Base-by-base conservation (phyloP, 331 rosid genomes). In the Malus hybrid region DNA sequence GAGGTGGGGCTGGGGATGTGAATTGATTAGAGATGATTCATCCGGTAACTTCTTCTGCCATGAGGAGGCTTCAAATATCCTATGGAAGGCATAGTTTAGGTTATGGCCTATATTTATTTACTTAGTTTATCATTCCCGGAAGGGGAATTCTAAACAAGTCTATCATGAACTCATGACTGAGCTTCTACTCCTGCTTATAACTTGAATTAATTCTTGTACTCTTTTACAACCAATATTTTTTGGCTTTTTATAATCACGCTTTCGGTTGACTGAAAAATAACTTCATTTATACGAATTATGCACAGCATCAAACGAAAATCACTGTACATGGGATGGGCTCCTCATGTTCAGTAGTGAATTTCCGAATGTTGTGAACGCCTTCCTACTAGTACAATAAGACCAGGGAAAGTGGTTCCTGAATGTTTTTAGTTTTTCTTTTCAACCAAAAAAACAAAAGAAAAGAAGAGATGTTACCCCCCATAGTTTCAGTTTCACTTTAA, bases 1-100 rank as follows among this genome's bases (percentile, higher is more conserved):
- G 74, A 67, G 84, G 66, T 70, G 87, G 83, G 36, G 87, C 81
- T 20, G 82, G 90, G 92, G 92, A 88, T 74, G 87, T 86, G 20
- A 80, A 73, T 73, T 31, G 83, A 61, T 14, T 86, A 19, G 86
- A 80, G 71, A 83, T 70, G 79, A 83, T 15, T 54, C 10, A 81
- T 14, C 74, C 59, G 5, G 77, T 81, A 2, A 80, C 64, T 31
- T 70, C 76, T 14, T 77, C 56, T 50, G 22, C 29, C 20, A 69
- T 79, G 39, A 84, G 86, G 80, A 70, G 80, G 67, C 79, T 76
- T 81, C 62, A 32, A 74, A 83, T 71, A 39, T 75, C 74, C 74
- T 61, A 33, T 50, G 79, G 76, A 80, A 61, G 59, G 75, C 44
- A 19, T 78, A 78, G 59, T 1, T 52, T 29, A 18, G 8, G 28